These are phyloP conservation scores for Verticillium nubilum DNA, from an alignment of 2,329 filamentous ascomycete genomes.

Conservation along the genomic window DNA sequence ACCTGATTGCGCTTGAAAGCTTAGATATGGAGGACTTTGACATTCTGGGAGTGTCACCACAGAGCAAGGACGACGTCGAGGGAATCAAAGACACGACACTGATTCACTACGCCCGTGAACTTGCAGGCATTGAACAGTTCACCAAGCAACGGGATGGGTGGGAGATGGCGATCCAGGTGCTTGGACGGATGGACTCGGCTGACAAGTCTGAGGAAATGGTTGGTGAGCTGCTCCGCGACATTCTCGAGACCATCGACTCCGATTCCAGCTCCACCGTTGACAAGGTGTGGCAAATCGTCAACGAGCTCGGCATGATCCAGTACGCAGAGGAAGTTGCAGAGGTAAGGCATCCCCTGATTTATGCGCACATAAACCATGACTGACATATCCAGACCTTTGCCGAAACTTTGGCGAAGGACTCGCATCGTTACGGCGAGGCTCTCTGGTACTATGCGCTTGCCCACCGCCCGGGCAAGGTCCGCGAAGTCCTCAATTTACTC, in stretches of 20 bases:
- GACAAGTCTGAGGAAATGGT: conserved; percentile 69
- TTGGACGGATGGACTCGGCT: conserved; percentile 74
- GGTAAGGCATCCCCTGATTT: conserved; percentile 42
- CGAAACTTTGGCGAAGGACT: conserved; percentile 65
- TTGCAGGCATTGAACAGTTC: conserved; percentile 52
- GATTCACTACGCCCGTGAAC: conserved; percentile 64
- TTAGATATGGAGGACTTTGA: conserved; percentile 82
- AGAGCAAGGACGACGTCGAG: conserved; percentile 52
- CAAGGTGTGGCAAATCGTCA: conserved; percentile 73
- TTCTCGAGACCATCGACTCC: conserved; percentile 57
- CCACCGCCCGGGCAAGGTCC: conserved; percentile 72
- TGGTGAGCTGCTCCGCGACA: conserved; percentile 61
- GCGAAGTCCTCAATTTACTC: conserved; percentile 78
- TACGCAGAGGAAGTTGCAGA: conserved; percentile 79
- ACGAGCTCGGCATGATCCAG: conserved; percentile 69
- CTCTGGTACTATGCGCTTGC: conserved; percentile 88
- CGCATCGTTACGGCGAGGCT: conserved; percentile 76
- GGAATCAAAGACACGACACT: conserved; percentile 77
- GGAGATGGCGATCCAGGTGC: conserved; percentile 80
- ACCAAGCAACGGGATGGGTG: conserved; percentile 63
- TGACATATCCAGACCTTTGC: conserved; percentile 65
- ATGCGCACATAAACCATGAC: neutral
- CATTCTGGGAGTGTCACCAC: conserved; percentile 64
- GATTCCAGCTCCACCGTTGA: conserved; percentile 69
- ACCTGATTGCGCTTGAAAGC: conserved; percentile 53